Percentiles rank a stretch among this genome's conserved stretches.
phyloP scores from a whole-genome alignment of 331 rosid species.

The Pyracantha coccinea region DNA sequence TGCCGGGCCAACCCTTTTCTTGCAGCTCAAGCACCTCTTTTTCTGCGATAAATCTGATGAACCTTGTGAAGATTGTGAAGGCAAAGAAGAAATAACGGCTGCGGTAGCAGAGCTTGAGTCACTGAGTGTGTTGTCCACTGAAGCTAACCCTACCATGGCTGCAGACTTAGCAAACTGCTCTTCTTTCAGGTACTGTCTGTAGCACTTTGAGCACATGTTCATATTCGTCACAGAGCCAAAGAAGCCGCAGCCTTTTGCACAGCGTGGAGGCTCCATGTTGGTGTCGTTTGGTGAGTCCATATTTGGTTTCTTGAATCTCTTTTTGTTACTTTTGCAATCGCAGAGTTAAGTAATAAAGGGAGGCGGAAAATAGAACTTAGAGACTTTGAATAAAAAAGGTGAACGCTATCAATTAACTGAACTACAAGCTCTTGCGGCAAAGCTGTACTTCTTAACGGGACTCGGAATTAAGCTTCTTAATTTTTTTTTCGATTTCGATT shows the following conservation, averaged over 20 bases:
- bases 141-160: not conserved
- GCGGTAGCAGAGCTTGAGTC: not conserved
- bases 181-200: conserved; percentile 9
- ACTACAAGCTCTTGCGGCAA: not conserved
- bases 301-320: not conserved
- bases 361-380: not conserved
- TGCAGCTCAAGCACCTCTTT: conserved; percentile 22
- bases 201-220: conserved; percentile 43
- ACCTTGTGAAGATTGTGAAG: not conserved
- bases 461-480: not conserved
- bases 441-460: no score
- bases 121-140: not conserved
- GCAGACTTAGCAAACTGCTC: not conserved
- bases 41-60: not conserved
- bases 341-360: not conserved
- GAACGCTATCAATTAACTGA: not conserved
- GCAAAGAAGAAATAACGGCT: not conserved
- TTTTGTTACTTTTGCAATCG: not conserved
- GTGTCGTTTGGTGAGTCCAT: not conserved
- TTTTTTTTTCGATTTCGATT: no score
- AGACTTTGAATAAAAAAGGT: no score
- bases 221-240: conserved; percentile 18
- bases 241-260: conserved; percentile 42
- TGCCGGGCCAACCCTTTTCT: conserved; percentile 21
- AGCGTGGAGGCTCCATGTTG: conserved; percentile 12